A percentile compares a stretch with the other conserved stretches of the same genome.
Evolutionary conservation across 495 filamentous ascomycete species (phyloP).

Genomic region (Hyphodiscus hymeniophilus): DNA sequence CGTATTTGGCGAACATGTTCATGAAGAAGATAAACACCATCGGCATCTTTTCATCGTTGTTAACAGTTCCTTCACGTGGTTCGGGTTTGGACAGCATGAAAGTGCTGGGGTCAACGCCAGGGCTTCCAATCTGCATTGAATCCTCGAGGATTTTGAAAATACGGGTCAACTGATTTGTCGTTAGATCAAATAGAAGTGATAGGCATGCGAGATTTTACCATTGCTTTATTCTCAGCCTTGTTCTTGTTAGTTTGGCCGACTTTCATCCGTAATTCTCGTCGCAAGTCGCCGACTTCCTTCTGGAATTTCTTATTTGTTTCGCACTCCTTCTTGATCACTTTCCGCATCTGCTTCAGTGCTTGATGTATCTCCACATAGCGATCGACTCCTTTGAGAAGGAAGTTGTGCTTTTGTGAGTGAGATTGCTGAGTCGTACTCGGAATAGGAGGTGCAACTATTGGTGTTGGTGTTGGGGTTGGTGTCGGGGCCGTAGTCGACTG

Average conservation of each 20-base stretch:
- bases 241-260: conserved; percentile 66
- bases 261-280: conserved; percentile 59
- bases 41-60: conserved; percentile 49
- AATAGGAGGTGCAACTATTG: not conserved
- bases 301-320: conserved; percentile 52
- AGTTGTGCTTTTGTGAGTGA: not conserved
- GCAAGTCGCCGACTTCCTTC: conserved; percentile 60
- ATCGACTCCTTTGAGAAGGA: conserved; percentile 1
- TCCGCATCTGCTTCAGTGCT: conserved; percentile 63
- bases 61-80: conserved; percentile 37
- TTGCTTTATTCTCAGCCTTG: conserved; percentile 50
- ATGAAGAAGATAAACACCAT: conserved; percentile 73
- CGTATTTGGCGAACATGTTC: conserved; percentile 71
- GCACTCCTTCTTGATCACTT: conserved; percentile 36
- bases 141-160: not conserved
- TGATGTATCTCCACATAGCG: conserved; percentile 60
- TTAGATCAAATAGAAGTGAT: not conserved
- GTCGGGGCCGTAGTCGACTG: not conserved
- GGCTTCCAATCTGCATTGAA: conserved; percentile 28
- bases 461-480: not conserved
- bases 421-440: no score
- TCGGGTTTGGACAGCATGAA: conserved; percentile 54
- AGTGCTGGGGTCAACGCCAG: conserved; percentile 54
- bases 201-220: conserved; percentile 31
- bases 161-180: not conserved